phyloP scores from a whole-genome alignment of 106 monocot species.

The Agapanthus africanus region DNA sequence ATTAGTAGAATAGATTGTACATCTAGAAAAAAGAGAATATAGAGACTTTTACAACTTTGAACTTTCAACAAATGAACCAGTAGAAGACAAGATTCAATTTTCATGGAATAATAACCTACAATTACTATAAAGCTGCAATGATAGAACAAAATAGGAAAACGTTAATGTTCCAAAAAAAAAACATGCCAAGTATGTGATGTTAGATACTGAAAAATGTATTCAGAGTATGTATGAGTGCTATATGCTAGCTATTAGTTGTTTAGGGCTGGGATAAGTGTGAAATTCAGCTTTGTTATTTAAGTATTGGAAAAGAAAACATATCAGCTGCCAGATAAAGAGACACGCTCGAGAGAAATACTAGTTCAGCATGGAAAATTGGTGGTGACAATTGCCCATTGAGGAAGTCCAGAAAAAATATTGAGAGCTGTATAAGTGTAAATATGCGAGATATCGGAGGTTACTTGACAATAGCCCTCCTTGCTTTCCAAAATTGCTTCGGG shows the following conservation, averaged over 20 bases:
- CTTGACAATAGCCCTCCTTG: conserved; percentile 83
- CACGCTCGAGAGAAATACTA: background rate
- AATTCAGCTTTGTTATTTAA: background rate
- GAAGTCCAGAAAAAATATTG: background rate
- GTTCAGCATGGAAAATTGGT: background rate
- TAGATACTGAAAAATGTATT: background rate
- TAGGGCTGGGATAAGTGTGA: background rate
- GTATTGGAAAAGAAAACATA: background rate
- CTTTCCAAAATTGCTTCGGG: conserved; percentile 93
- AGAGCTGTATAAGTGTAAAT: background rate
- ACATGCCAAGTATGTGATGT: background rate
- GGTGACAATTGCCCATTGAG: background rate
- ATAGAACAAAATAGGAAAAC: too few relatives aligned
- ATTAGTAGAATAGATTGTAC: background rate
- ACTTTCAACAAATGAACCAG: too few relatives aligned
- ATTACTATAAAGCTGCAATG: background rate
- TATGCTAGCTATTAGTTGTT: background rate
- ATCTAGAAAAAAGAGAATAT: background rate
- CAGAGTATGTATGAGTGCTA: too few relatives aligned
- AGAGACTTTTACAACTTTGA: background rate
- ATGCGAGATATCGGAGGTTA: conserved; percentile 12
- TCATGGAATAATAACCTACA: background rate
- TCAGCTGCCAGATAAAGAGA: background rate
- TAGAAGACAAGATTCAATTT: background rate
- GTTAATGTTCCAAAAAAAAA: too few relatives aligned